Conservation (phyloP, 768 basidiomycete species). For the Kwoniella sp. region DNA sequence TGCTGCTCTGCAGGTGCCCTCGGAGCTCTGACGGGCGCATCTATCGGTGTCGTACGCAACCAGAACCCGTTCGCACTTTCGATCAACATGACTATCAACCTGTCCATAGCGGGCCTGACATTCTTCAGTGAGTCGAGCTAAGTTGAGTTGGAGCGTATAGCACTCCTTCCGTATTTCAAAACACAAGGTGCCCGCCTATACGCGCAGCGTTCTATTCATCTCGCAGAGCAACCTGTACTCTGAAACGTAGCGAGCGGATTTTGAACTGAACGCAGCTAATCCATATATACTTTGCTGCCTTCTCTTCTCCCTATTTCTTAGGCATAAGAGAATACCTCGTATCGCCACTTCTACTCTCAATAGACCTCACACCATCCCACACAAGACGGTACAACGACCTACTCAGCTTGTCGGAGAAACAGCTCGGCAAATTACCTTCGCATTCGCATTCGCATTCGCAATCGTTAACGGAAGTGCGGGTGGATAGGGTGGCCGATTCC, state of each 20-base stretch:
- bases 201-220: background rate
- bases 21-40: conserved; percentile 61
- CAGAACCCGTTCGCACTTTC: conserved; percentile 63
- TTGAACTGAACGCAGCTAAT: background rate
- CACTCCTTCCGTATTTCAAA: background rate
- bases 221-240: too few relatives aligned
- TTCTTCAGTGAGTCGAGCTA: conserved; percentile 72
- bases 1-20: conserved; percentile 60
- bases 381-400: conserved; percentile 20
- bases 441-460: background rate
- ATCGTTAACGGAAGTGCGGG: conserved; percentile 62
- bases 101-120: conserved; percentile 68
- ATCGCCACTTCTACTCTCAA: conserved; percentile 64
- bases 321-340: conserved; percentile 77
- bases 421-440: conserved; percentile 27
- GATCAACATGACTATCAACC: conserved; percentile 69
- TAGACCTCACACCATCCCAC: conserved; percentile 62
- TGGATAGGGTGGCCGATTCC: conserved; percentile 68
- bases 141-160: background rate
- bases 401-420: conserved; percentile 6
- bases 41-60: conserved; percentile 61
- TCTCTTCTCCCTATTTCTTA: conserved; percentile 44
- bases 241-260: background rate
- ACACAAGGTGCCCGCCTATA: background rate
- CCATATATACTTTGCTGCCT: background rate